Base-by-base conservation (phyloP, 495 filamentous ascomycete genomes). In the Glonium stellatum region DNA sequence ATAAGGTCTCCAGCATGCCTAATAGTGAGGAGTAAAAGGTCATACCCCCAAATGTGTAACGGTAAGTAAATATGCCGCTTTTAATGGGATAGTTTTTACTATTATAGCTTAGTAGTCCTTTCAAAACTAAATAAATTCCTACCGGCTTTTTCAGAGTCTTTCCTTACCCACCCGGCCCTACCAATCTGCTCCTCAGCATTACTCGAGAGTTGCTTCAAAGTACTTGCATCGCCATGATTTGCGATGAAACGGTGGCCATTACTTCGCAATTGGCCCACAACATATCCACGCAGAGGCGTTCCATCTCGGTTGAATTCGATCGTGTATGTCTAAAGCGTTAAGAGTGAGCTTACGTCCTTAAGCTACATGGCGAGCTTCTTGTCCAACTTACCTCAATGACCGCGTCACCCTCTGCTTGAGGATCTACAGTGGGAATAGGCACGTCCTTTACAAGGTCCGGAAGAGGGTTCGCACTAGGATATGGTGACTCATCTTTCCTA, bases 261-360 rank as follows among this genome's bases (percentile, higher is more conserved):
- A 0, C 63, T 51, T 22, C 61, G 67, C 55, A 84, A 61, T 22
- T 80, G 66, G 0, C 79, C 81, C 0, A 84, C 66, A 5, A 84
- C 69, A 66, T 75, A 75, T 0, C 74, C 79, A 54, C 61, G 62
- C 8, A 58, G 27, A 0, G 79, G 78, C 0, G 54, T 69, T 1
- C 78, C 79, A 54, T 76, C 72, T 2, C 79, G 77, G 27, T 71
- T 60, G 57, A 76, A 83, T 41, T 79, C 73, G 5, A 80, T 75
- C 0, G 80, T 83, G 58, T 82, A 83, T 19, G 80, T 83, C 80
- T 83, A 51, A 15, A 25, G 11, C n/a, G 18, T 10, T 13, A 25
- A 27, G 12, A 31, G 46, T 41, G 34, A 54, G 18, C 1, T 31
- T 34, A 31, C 34, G 41, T 35, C 22, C 25, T 23, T 57, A 27